phyloP scores from a whole-genome alignment of 2,329 filamentous ascomycete genomes.

The Huntiella decipiens region DNA sequence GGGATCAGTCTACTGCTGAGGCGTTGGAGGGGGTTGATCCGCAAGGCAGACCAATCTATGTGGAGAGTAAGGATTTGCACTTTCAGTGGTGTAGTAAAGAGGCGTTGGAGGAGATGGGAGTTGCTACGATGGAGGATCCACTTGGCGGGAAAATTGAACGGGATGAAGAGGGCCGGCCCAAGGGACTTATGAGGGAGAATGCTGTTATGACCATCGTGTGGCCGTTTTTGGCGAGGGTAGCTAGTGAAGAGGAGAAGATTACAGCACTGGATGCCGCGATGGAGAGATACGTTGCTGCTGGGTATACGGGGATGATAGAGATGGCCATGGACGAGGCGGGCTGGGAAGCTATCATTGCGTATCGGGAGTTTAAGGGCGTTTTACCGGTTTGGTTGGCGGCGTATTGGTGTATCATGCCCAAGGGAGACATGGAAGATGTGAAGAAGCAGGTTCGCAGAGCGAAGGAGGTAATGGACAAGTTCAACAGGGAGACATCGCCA shows the following conservation, averaged over 20 bases:
- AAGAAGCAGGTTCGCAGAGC: conserved; percentile 30
- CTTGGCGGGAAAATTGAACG: conserved; percentile 33
- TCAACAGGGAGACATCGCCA: conserved; percentile 19
- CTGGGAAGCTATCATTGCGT: conserved; percentile 31
- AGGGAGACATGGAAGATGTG: conserved; percentile 22
- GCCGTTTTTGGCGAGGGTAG: conserved; percentile 31
- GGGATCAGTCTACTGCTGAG: conserved; percentile 24
- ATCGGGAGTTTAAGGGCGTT: conserved; percentile 20
- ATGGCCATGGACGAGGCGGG: conserved; percentile 43
- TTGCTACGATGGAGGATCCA: conserved; percentile 26
- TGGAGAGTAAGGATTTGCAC: conserved; percentile 38
- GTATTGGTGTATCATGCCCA: conserved; percentile 37
- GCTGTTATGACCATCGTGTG: conserved; percentile 34
- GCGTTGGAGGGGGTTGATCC: conserved; percentile 32
- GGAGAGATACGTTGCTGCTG: conserved; percentile 28
- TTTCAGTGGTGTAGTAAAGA: conserved; percentile 36
- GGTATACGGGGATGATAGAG: conserved; percentile 36
- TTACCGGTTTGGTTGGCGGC: conserved; percentile 30
- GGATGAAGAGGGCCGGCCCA: conserved; percentile 26
- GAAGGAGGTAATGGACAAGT: conserved; percentile 23
- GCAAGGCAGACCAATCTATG: conserved; percentile 28
- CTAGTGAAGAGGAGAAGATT: conserved; percentile 28
- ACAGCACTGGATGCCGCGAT: conserved; percentile 29
- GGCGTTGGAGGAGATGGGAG: conserved; percentile 29
- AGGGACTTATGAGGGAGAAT: conserved; percentile 32